A percentile compares a stretch with the other conserved stretches of the same genome.
Evolutionary conservation across 2,329 filamentous ascomycete genomes (phyloP).

Genomic region (Scytalidium lignicola): DNA sequence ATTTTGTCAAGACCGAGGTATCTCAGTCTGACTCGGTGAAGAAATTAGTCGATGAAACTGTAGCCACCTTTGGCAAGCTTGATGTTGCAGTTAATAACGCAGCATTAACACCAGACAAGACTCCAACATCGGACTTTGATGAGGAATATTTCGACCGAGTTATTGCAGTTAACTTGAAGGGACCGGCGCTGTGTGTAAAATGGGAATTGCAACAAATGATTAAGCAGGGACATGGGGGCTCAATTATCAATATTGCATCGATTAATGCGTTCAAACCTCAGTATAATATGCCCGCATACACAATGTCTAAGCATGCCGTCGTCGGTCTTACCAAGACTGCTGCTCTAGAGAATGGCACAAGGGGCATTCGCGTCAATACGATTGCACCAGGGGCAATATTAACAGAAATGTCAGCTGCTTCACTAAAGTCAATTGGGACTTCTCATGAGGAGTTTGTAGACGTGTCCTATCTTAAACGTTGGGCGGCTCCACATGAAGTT

Average conservation of each 20-base stretch:
- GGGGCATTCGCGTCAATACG: slow-evolving; percentile 32
- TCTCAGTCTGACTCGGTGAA: slow-evolving; percentile 43
- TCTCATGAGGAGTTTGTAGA: slow-evolving; percentile 16
- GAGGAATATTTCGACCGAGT: slow-evolving; percentile 30
- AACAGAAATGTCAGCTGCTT: slow-evolving; percentile 18
- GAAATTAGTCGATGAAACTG: slow-evolving; percentile 40
- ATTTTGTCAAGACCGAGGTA: slow-evolving; percentile 39
- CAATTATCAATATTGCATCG: slow-evolving; percentile 38
- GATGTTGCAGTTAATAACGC: slow-evolving; percentile 52
- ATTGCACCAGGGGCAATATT: slow-evolving; percentile 35
- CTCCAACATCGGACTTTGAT: slow-evolving; percentile 12
- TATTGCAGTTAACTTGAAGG: slow-evolving; percentile 27
- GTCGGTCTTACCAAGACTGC: slow-evolving; percentile 37
- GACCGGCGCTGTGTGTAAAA: slow-evolving; percentile 28
- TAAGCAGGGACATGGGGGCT: slow-evolving; percentile 36
- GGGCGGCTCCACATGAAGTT: slow-evolving; percentile 24
- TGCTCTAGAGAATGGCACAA: slow-evolving; percentile 27
- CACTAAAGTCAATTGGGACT: slow-evolving; percentile 15
- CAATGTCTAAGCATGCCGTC: slow-evolving; percentile 35
- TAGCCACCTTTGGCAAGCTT: slow-evolving; percentile 43
- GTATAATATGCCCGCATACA: slow-evolving; percentile 24
- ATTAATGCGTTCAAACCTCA: slow-evolving; percentile 38
- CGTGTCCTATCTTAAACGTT: slow-evolving; percentile 13
- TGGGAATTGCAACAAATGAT: slow-evolving; percentile 33
- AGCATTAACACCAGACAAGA: slow-evolving; percentile 21